phyloP scores from a whole-genome alignment of 345 rosid genomes.

The Lumnitzera littorea region DNA sequence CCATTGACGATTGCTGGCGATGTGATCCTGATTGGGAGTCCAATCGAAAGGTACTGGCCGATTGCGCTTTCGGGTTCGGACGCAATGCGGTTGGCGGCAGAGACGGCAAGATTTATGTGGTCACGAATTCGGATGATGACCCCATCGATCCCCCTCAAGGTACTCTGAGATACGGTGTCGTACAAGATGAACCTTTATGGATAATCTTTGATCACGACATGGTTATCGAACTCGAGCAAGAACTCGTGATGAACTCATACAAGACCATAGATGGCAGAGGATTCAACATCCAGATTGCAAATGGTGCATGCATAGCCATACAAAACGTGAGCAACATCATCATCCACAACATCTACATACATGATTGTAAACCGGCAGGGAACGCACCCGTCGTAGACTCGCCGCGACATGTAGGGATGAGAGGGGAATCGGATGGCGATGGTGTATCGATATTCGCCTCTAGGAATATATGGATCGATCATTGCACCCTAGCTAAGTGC shows the following conservation, averaged over 20 bases:
- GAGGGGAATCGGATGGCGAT: conserved; percentile 55
- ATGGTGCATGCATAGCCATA: conserved; percentile 54
- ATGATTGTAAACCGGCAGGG: conserved; percentile 41
- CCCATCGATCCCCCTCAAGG: conserved; percentile 36
- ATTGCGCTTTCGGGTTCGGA: conserved; percentile 66
- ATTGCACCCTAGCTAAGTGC: conserved; percentile 53
- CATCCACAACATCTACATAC: conserved; percentile 52
- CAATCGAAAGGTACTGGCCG: conserved; percentile 47
- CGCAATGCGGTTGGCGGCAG: conserved; percentile 52
- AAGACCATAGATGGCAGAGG: conserved; percentile 77
- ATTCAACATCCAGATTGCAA: conserved; percentile 35
- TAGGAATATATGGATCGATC: conserved; percentile 58
- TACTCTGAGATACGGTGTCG: conserved; percentile 46
- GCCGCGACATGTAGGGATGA: conserved; percentile 17
- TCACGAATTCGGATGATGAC: conserved; percentile 28
- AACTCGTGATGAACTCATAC: conserved; percentile 39
- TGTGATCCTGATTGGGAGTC: conserved; percentile 50
- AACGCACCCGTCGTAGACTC: conserved; percentile 19
- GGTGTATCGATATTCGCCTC: conserved; percentile 53
- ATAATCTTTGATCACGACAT: conserved; percentile 54
- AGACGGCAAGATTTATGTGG: conserved; percentile 43
- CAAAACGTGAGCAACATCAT: conserved; percentile 49
- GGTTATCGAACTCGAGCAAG: conserved; percentile 47
- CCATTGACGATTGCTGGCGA: conserved; percentile 65
- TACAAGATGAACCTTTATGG: conserved; percentile 56